Conservation (phyloP, 768 basidiomycete species). For the Cystobasidium onofrii region DNA sequence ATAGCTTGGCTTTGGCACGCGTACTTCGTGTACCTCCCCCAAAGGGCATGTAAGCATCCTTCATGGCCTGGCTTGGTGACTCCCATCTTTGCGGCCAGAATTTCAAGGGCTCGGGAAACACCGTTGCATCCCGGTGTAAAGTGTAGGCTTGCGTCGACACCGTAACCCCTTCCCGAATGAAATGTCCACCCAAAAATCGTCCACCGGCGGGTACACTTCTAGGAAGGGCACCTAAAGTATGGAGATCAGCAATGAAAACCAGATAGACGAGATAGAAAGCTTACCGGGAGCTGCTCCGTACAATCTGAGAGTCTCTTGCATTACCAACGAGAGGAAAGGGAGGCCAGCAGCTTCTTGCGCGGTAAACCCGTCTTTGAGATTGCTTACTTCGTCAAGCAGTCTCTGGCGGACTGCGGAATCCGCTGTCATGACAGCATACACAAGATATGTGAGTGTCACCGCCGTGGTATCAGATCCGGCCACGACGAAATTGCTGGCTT, state of each 20-base stretch:
- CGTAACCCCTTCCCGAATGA: background rate
- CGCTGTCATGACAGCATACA: background rate
- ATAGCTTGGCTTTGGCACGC: background rate
- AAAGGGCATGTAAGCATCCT: constrained; percentile 9
- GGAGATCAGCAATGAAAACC: too few relatives aligned
- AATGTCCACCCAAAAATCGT: background rate
- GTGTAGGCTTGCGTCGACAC: constrained; percentile 10
- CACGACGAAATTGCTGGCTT: background rate
- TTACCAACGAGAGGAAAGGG: background rate
- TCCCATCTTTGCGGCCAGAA: background rate
- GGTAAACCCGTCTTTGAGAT: background rate
- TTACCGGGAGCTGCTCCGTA: constrained; percentile 3
- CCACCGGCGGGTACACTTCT: background rate
- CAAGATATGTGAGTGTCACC: background rate
- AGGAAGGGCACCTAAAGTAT: background rate
- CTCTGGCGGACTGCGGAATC: background rate
- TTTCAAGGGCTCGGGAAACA: background rate
- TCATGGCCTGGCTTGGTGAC: background rate
- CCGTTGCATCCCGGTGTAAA: background rate
- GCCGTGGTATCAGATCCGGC: constrained; percentile 15
- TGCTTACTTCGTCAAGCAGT: background rate
- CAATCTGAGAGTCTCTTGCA: constrained; percentile 1
- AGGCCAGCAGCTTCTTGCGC: background rate
- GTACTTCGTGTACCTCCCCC: constrained; percentile 6
- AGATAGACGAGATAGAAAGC: too few relatives aligned